Conservation (phyloP, 1,284 basidiomycete species). For the Pseudozyma tsukubaensis region DNA sequence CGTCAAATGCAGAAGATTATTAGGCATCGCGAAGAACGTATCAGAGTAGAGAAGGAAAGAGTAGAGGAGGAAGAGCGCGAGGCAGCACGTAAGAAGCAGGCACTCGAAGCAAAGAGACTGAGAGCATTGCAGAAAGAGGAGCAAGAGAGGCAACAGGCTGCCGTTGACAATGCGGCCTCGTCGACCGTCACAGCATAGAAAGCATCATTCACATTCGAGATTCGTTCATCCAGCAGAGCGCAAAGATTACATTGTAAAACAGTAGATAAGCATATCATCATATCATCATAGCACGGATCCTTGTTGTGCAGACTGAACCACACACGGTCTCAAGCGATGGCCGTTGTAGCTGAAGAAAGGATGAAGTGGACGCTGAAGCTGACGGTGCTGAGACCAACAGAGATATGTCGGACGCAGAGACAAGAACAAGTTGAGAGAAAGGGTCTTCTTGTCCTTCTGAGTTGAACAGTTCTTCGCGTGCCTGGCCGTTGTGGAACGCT, state of each 20-base stretch:
- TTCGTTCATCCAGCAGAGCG: neutral
- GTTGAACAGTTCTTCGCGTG: neutral
- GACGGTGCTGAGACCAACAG: too few species aligned
- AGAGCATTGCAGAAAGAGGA: slow-evolving; percentile 34
- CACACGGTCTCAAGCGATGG: too few species aligned
- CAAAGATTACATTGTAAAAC: too few species aligned
- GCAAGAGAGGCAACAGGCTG: slow-evolving; percentile 19
- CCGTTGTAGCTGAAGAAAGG: too few species aligned
- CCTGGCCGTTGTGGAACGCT: neutral
- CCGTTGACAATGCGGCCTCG: slow-evolving; percentile 17
- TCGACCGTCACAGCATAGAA: slow-evolving; percentile 20
- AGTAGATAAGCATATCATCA: too few species aligned
- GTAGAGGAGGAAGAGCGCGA: slow-evolving; percentile 34
- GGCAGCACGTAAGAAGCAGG: slow-evolving; percentile 31
- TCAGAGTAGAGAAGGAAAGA: slow-evolving; percentile 25
- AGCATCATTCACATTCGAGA: neutral
- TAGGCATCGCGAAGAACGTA: slow-evolving; percentile 16
- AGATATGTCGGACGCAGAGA: neutral
- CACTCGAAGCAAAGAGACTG: slow-evolving; percentile 24
- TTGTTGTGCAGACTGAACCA: too few species aligned
- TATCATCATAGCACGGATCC: too few species aligned
- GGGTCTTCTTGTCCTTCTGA: neutral
- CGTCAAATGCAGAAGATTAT: slow-evolving; percentile 16
- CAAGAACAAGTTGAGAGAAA: neutral
- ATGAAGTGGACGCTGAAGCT: too few species aligned